Evolutionary conservation across 805 yeast genomes (phyloP), one percentile per base, ranked within the genome.

Genomic region (Pichia manshurica): DNA sequence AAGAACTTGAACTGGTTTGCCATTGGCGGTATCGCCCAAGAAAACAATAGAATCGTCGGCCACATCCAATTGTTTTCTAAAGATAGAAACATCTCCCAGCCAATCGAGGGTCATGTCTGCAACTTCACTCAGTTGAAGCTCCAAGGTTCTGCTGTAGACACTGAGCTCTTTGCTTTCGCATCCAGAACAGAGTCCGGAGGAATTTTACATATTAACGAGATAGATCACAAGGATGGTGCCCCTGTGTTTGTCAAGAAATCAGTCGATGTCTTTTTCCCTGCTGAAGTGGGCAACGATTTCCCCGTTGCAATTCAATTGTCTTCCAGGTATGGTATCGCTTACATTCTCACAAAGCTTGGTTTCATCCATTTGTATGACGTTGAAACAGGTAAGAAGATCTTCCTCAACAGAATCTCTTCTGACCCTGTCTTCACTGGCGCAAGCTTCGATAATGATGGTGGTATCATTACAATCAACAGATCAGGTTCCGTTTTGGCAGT

Each of bases 101-200:
- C 96, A 19, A 87, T 93, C 58, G 98, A 93, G 63, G 99, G 99
- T 59, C 99, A 93, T 67, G 98, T 95, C 47, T 93, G 96, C 50
- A 80, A 81, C 37, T 93, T 93, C 70, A 88, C 96, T 46, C 73
- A 75, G 50, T 71, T 93, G 53, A 75, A 80, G 52, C 73, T 91
- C 57, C 84, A 80, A 45, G 88, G 88, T 47, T 87, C 90, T 35
- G 52, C 73, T n/a, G 58, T 80, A 25, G 87, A 87, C 37, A 86
- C 95, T 44, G 89, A 87, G 67, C 81, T 91, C 29, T 91, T 93
- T 66, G 86, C 95, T 50, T 90, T 91, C 63, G 98, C 96, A 59
- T 88, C 89, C 69, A 84, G 93, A 68, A 78, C 83, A 45, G 85
- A 84, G 34, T 82, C 82, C 52, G 91, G 91, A 50, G 89, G 90